phyloP scores from a whole-genome alignment of 306 rosid genomes.

The Myrica gale region DNA sequence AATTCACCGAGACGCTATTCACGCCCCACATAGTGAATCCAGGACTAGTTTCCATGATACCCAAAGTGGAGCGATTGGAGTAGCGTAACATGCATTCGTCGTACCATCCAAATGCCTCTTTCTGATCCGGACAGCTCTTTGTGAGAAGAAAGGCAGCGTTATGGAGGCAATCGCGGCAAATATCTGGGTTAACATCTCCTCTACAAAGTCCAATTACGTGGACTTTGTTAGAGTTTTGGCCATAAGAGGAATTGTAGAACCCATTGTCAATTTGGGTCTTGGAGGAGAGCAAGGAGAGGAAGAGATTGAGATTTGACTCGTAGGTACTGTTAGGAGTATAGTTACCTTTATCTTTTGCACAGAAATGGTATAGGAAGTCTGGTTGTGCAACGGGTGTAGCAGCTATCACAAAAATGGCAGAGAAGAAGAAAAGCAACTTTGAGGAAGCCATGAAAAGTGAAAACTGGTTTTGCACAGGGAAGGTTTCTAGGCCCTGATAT shows the following conservation, averaged over 20 bases:
- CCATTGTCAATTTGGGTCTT: conserved; percentile 1
- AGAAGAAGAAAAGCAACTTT: background rate
- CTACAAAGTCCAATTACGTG: conserved; percentile 27
- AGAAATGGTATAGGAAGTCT: background rate
- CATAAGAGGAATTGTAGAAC: conserved; percentile 22
- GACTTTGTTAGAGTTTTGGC: conserved; percentile 15
- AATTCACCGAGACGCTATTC: background rate
- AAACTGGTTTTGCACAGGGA: too few species aligned
- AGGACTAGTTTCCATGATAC: background rate
- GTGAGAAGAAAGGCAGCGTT: conserved; percentile 11
- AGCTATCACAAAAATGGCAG: background rate
- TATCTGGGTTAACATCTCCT: conserved; percentile 24
- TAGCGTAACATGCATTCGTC: conserved; percentile 16
- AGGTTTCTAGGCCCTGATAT: too few species aligned
- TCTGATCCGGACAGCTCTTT: conserved; percentile 20
- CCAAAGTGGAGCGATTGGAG: conserved; percentile 11
- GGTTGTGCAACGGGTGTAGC: background rate
- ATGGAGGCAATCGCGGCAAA: conserved; percentile 30
- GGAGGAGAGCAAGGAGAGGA: conserved; percentile 19
- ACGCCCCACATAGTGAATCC: background rate
- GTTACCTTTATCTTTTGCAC: background rate
- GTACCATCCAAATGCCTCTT: conserved; percentile 31
- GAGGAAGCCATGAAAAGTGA: background rate
- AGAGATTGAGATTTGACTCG: conserved; percentile 23
- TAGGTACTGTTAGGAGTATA: conserved; percentile 30